Base-by-base conservation (phyloP, 495 filamentous ascomycete species). In the Penicillium longicatenatum region DNA sequence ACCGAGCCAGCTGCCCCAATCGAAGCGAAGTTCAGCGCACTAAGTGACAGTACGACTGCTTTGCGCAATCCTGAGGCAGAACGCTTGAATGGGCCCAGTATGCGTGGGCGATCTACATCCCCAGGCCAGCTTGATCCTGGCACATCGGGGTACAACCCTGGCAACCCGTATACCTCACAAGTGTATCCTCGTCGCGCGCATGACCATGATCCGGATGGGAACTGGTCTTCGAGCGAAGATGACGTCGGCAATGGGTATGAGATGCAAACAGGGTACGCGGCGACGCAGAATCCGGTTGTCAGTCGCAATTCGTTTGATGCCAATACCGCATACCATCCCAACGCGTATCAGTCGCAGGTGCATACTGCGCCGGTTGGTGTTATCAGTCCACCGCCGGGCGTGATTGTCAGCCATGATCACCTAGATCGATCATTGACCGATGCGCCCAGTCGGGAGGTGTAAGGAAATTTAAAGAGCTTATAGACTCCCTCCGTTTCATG, bases 221-320 rank as follows among this genome's bases (percentile, higher is more conserved):
- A 68, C 51, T 78, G 70, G 67, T 78, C 75, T 6, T 79, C 76
- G 0, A 75, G 75, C 24, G 77, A 79, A 44, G 76, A 79, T 41
- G 71, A 72, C 52, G 66, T 70, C 2, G 65, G 62, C 0, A 61
- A 71, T 46, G 72, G 69, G 1, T 79, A 71, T 57, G 75, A 80
- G 59, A 76, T 79, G 76, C 74, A 74, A 50, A 62, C 63, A 44
- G 70, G 71, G 6, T 73, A 76, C 59, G 51, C 61, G 19, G 65
- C 50, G 43, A 47, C 70, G 17, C 66, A 66, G 24, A 72, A 66
- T 8, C 70, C 66, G 5, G 57, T 33, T 9, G 51, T 65, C 19
- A 51, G 55, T 30, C 65, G 52, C 3, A 64, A 65, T 31, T 50
- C 61, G 6, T 74, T 70, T 53, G 64, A 70, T 12, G 42, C 60